Conservation (phyloP, 23 red algal species). For the Gracilaria caudata region DNA sequence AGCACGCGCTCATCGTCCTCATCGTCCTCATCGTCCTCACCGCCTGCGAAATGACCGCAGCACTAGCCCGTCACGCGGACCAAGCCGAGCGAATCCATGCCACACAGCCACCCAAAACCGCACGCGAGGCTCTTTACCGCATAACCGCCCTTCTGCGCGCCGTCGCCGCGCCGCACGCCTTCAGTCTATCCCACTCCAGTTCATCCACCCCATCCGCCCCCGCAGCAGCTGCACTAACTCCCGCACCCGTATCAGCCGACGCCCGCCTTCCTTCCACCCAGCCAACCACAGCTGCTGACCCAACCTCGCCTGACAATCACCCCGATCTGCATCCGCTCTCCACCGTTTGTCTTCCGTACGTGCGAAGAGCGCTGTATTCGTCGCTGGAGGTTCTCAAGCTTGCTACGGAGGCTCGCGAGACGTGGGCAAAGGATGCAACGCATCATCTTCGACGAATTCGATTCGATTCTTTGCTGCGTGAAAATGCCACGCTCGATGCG, state of each 20-base stretch:
- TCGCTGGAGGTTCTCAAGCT: slow-evolving; percentile 38
- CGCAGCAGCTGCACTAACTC: not conserved
- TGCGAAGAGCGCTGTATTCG: slow-evolving; percentile 19
- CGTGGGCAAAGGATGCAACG: slow-evolving; percentile 9
- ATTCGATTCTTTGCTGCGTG: slow-evolving; percentile 32
- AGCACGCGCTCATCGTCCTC: too few species aligned
- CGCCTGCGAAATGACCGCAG: slow-evolving; percentile 34
- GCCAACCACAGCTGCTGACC: not conserved
- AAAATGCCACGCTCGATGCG: slow-evolving; percentile 25
- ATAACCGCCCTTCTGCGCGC: slow-evolving; percentile 24
- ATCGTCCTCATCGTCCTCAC: slow-evolving; percentile 52
- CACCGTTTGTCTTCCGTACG: slow-evolving; percentile 21
- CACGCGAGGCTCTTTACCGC: slow-evolving; percentile 21
- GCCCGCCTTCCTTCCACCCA: not conserved
- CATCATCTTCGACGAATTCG: slow-evolving; percentile 27
- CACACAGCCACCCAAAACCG: slow-evolving; percentile 8
- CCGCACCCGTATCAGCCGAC: not conserved
- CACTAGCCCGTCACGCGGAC: slow-evolving; percentile 18
- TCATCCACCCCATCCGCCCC: not conserved
- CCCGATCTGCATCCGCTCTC: slow-evolving; percentile 56
- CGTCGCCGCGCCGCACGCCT: not conserved
- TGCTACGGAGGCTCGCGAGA: slow-evolving; percentile 38
- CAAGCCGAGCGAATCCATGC: slow-evolving; percentile 24
- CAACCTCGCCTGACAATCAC: not conserved
- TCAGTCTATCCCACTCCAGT: slow-evolving; percentile 17